Conservation (phyloP, 345 rosid species). For the Dipteronia sinensis region DNA sequence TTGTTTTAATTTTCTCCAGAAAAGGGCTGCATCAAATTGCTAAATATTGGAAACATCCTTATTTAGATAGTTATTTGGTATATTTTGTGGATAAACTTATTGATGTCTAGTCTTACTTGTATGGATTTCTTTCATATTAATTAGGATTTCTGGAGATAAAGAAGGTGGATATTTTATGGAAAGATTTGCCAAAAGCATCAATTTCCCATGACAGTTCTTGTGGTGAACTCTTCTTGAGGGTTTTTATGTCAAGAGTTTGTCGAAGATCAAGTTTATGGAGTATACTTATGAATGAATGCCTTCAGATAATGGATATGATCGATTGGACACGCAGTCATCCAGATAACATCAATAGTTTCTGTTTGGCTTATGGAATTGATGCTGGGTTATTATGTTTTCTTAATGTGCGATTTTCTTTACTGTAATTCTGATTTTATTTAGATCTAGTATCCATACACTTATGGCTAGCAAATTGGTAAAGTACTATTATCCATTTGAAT, state of each 20-base stretch:
- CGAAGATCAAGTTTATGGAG: slow-evolving; percentile 61
- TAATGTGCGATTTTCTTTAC: slow-evolving; percentile 45
- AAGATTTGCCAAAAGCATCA: slow-evolving; percentile 46
- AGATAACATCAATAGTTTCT: slow-evolving; percentile 68
- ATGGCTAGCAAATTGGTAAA: background rate
- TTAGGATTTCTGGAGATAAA: slow-evolving; percentile 76
- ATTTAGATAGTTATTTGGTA: slow-evolving; percentile 7
- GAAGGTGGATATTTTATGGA: slow-evolving; percentile 84
- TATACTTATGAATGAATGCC: slow-evolving; percentile 59
- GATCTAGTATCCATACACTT: background rate
- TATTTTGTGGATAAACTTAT: background rate
- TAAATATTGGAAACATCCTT: background rate
- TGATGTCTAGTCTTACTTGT: background rate
- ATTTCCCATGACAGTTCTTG: slow-evolving; percentile 23
- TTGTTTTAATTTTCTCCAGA: background rate
- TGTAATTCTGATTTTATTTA: slow-evolving; percentile 1
- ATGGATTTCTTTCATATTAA: slow-evolving; percentile 23
- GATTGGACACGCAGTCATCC: slow-evolving; percentile 95
- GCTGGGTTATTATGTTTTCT: slow-evolving; percentile 75
- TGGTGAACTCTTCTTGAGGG: slow-evolving; percentile 83
- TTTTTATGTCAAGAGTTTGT: slow-evolving; percentile 53
- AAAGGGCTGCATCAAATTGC: background rate
- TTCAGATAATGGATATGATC: slow-evolving; percentile 66
- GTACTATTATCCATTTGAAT: slow-evolving; percentile 13
- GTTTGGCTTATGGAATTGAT: slow-evolving; percentile 71